Evolutionary conservation across 2,329 filamentous ascomycete genomes (phyloP), one percentile per base, ranked within the genome.

Genomic region (Penicillium sp.): DNA sequence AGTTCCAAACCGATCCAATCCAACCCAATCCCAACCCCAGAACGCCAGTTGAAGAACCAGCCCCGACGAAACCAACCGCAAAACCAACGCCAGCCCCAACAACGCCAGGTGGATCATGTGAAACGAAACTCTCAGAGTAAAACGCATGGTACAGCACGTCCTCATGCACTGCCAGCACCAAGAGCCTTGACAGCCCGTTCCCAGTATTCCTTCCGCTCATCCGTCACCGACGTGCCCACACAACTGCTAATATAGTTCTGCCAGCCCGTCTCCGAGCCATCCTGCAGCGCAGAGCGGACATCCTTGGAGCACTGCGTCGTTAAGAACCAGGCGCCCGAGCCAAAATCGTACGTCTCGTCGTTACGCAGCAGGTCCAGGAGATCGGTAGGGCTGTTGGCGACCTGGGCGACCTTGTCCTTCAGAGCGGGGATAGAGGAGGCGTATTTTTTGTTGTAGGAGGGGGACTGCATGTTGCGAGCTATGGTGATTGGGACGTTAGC

Each of bases 401-500:
- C 59, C 40, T 48, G 41, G 2, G 56, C 32, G 4, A 66, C 21
- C 14, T 67, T 44, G 1, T 60, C 53, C 3, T 61, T 57, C 2
- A 83, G 48, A 1, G 59, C 71, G 0, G 69, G 64, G 3, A 77
- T 64, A 0, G 67, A 70, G 1, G 54, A 37, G 4, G 79, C 79
- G 50, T 84, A 84, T 51, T 72, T 52, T 1, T 69, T 47, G 52
- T 83, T 80, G 61, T 68, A 81, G 1, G 63, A 54, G 0, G 77
- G 68, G 36, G 70, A 74, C 62, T 83, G 77, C 81, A 85, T 84
- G 58, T 81, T 81, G 3, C 79, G 68, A 0, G 86, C 67, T 43
- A 39, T 3, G 14, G 30, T 14, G 19, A 26, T 7, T n/a, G 30
- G 11, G 7, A 16, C n/a, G 33, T 14, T 11, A 23, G 21, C 21